Percentiles rank a stretch among this genome's conserved stretches.
Conservation (phyloP, 805 yeast species). For the Metschnikowia lunata region DNA sequence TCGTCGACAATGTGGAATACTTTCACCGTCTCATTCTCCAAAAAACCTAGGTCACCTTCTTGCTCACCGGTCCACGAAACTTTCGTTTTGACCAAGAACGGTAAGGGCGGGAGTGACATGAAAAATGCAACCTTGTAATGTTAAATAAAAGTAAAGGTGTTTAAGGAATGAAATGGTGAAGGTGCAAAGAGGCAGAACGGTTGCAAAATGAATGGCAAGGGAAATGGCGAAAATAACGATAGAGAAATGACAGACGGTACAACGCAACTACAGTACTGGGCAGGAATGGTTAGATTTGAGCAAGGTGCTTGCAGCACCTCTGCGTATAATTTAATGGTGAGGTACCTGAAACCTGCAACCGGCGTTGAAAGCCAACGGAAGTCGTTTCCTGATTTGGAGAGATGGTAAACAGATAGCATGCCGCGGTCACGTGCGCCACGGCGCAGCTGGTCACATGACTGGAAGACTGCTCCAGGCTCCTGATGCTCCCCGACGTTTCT, state of each 20-base stretch:
- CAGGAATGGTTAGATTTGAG: no score
- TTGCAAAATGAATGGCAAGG: neutral
- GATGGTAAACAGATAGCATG: constrained; percentile 7
- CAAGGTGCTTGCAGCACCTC: no score
- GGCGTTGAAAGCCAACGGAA: neutral
- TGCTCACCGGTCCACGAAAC: constrained; percentile 95
- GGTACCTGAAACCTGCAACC: constrained; percentile 5
- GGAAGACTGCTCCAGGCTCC: no score
- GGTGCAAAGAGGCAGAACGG: neutral
- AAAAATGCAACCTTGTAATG: neutral
- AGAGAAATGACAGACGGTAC: neutral
- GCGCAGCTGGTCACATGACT: no score
- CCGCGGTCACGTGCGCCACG: neutral
- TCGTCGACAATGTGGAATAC: constrained; percentile 80
- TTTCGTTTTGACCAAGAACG: constrained; percentile 73
- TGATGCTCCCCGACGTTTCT: no score
- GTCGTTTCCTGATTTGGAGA: constrained; percentile 12
- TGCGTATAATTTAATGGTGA: neutral
- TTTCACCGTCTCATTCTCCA: constrained; percentile 89
- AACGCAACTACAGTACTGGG: neutral
- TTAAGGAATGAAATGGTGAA: neutral
- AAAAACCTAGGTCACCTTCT: constrained; percentile 84
- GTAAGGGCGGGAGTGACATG: constrained; percentile 42
- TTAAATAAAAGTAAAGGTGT: neutral
- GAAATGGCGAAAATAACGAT: no score